These are phyloP conservation scores for Radiomyces spectabilis DNA, from an alignment of 192 early-diverging fungal genomes.

Conservation along the genomic window DNA sequence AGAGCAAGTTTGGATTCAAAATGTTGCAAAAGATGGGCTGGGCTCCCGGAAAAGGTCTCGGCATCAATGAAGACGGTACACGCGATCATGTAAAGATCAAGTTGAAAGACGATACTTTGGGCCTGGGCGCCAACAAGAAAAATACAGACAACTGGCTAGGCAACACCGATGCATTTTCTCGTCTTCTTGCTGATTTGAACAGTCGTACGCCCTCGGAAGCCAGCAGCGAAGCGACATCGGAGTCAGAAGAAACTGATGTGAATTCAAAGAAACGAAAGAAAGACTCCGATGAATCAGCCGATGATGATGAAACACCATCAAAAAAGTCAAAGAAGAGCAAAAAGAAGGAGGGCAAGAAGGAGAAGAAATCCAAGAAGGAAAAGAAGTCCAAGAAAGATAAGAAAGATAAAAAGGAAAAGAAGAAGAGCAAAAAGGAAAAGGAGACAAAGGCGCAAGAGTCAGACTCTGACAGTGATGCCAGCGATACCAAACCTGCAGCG, in stretches of 20 bases:
- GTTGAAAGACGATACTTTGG: slow-evolving; percentile 82
- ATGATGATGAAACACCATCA: slow-evolving; percentile 37
- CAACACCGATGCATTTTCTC: slow-evolving; percentile 80
- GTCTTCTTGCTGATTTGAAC: slow-evolving; percentile 76
- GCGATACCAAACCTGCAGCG: slow-evolving; percentile 12
- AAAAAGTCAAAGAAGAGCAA: slow-evolving; percentile 26
- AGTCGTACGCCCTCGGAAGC: slow-evolving; percentile 36
- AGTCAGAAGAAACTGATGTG: slow-evolving; percentile 21
- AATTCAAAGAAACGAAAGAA: slow-evolving; percentile 30
- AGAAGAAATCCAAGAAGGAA: slow-evolving; percentile 20
- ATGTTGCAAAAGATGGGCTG: slow-evolving; percentile 97
- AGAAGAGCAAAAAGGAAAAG: slow-evolving; percentile 22
- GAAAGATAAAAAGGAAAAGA: slow-evolving; percentile 34
- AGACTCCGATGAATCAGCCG: slow-evolving; percentile 25
- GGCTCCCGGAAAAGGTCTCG: slow-evolving; percentile 88
- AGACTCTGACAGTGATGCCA: too few species aligned
- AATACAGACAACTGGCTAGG: slow-evolving; percentile 92
- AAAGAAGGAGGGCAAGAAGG: slow-evolving; percentile 28
- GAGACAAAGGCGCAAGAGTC: slow-evolving; percentile 15
- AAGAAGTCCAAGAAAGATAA: slow-evolving; percentile 32
- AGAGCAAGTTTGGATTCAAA: slow-evolving; percentile 84
- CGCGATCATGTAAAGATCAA: slow-evolving; percentile 81
- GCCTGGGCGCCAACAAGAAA: slow-evolving; percentile 84
- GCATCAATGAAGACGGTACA: slow-evolving; percentile 77
- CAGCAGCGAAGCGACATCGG: slow-evolving; percentile 23